These are phyloP conservation scores for Pulveroboletus frians DNA, from an alignment of 768 basidiomycete genomes.

Conservation along the genomic window DNA sequence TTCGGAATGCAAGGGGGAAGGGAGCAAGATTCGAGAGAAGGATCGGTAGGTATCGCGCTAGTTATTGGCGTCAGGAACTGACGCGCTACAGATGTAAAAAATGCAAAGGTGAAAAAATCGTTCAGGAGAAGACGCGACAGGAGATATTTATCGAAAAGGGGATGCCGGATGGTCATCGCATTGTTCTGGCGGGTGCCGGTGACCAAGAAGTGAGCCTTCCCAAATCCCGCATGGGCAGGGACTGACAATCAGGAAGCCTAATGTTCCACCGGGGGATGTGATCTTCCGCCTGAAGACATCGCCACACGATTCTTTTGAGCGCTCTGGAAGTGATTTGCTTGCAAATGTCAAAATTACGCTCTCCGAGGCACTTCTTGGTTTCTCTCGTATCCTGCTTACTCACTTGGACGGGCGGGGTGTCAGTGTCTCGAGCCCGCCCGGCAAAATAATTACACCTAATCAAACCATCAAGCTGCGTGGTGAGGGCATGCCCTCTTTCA, in stretches of 20 bases:
- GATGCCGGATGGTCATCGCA: constrained; percentile 76
- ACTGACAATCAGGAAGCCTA: constrained; percentile 55
- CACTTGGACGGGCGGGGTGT: constrained; percentile 95
- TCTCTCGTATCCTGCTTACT: constrained; percentile 82
- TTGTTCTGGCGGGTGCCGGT: constrained; percentile 86
- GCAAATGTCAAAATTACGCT: constrained; percentile 81
- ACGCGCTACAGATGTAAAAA: constrained; percentile 74
- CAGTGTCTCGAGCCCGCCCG: constrained; percentile 64
- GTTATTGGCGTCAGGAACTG: neutral
- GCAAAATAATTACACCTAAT: constrained; percentile 70
- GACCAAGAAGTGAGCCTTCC: constrained; percentile 68
- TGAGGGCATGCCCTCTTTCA: constrained; percentile 87
- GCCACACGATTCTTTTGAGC: constrained; percentile 77
- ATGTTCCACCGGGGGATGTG: constrained; percentile 83
- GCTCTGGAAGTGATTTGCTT: constrained; percentile 75
- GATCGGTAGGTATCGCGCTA: constrained; percentile 52
- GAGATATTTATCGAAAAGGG: constrained; percentile 86
- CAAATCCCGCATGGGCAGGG: neutral
- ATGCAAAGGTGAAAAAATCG: constrained; percentile 82
- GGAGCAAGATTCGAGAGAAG: constrained; percentile 74
- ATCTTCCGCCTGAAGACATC: constrained; percentile 69
- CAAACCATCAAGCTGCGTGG: constrained; percentile 70
- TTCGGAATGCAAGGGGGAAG: constrained; percentile 62
- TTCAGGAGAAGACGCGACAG: constrained; percentile 84
- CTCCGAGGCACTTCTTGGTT: constrained; percentile 93